These are phyloP conservation scores for Oemleria cerasiformis DNA, from an alignment of 306 rosid species.

Conservation along the genomic window DNA sequence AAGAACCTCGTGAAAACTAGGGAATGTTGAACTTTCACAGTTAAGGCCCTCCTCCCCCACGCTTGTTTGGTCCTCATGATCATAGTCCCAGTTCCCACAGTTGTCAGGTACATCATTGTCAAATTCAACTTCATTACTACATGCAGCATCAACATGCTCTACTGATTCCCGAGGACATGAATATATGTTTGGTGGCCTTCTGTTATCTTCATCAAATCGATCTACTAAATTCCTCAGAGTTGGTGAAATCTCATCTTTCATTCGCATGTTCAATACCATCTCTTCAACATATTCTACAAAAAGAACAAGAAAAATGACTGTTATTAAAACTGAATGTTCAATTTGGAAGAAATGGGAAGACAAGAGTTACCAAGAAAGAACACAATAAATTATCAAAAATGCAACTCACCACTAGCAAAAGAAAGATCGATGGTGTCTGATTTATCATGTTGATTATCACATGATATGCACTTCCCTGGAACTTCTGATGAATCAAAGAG, in stretches of 20 bases:
- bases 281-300: slow-evolving; percentile 67
- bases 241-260: slow-evolving; percentile 85
- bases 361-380: slow-evolving; percentile 23
- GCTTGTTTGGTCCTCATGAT: slow-evolving; percentile 51
- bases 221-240: slow-evolving; percentile 65
- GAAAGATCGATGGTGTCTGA: slow-evolving; percentile 74
- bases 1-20: slow-evolving; percentile 63
- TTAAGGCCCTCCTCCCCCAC: slow-evolving; percentile 46
- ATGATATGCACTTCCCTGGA: slow-evolving; percentile 58
- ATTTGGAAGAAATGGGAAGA: slow-evolving; percentile 14
- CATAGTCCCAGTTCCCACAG: slow-evolving; percentile 53
- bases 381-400: slow-evolving; percentile 16
- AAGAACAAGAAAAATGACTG: slow-evolving; percentile 5
- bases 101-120: slow-evolving; percentile 50
- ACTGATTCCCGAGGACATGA: slow-evolving; percentile 34
- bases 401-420: slow-evolving; percentile 73
- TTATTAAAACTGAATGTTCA: slow-evolving; percentile 17
- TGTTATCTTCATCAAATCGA: slow-evolving; percentile 74
- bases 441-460: slow-evolving; percentile 47
- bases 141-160: slow-evolving; percentile 39
- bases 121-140: slow-evolving; percentile 42
- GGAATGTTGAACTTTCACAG: slow-evolving; percentile 57
- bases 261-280: slow-evolving; percentile 60
- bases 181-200: slow-evolving; percentile 59
- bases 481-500: slow-evolving; percentile 90